A percentile compares a stretch with the other conserved stretches of the same genome.
Evolutionary conservation across 164 flowering plant species (phyloP).

Genomic region (Hamamelis virginiana): DNA sequence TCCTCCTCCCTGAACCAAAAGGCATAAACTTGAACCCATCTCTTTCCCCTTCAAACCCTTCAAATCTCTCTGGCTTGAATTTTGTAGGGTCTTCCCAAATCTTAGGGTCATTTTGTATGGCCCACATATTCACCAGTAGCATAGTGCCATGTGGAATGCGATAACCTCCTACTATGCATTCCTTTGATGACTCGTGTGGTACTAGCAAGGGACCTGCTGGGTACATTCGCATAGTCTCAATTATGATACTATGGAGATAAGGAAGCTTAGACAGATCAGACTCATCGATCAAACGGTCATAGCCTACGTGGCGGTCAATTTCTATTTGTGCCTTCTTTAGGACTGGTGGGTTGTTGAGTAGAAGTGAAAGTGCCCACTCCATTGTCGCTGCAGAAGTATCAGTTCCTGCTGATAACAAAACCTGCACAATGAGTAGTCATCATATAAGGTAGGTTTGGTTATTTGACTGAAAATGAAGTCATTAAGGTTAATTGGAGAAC

Average conservation of each 20-base stretch:
- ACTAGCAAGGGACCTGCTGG: constrained; percentile 29
- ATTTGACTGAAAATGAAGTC: too few species aligned
- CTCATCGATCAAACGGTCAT: constrained; percentile 29
- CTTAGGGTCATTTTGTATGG: constrained; percentile 34
- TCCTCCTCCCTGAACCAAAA: constrained; percentile 46
- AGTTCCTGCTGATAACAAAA: constrained; percentile 37
- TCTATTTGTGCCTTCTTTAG: constrained; percentile 25
- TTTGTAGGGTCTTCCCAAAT: constrained; percentile 31
- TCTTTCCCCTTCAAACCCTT: constrained; percentile 12
- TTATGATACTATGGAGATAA: constrained; percentile 27
- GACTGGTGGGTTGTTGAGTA: constrained; percentile 29
- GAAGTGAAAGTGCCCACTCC: constrained; percentile 51
- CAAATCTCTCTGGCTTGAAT: constrained; percentile 41
- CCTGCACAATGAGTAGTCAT: constrained; percentile 12
- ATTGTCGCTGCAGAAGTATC: constrained; percentile 40
- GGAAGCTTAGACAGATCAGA: constrained; percentile 32
- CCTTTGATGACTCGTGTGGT: constrained; percentile 38
- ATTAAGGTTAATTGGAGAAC: too few species aligned
- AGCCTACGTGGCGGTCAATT: constrained; percentile 22
- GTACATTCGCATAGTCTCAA: constrained; percentile 32
- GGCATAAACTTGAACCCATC: constrained; percentile 40
- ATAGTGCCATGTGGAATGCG: constrained; percentile 35
- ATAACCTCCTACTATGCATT: constrained; percentile 31
- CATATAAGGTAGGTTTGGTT: too few species aligned
- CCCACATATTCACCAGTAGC: constrained; percentile 38